Evolutionary conservation across 2,329 filamentous ascomycete genomes (phyloP).

Genomic region (Cladophialophora yegresii): DNA sequence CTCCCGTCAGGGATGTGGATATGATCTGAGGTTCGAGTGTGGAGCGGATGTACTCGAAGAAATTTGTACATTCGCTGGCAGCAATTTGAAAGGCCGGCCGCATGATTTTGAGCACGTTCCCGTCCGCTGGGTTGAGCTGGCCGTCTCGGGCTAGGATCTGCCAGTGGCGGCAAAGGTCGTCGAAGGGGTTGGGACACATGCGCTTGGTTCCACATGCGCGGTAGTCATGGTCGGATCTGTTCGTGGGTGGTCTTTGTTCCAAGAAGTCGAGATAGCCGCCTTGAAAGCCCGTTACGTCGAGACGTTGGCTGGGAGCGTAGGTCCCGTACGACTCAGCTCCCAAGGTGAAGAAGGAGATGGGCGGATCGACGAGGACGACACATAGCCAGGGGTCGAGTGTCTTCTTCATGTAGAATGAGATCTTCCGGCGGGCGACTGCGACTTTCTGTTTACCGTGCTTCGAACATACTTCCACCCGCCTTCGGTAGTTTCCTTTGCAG

Average conservation of each 20-base stretch:
- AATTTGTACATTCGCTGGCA: constrained; percentile 30
- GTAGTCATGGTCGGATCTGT: constrained; percentile 29
- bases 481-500: constrained; percentile 34
- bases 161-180: constrained; percentile 33
- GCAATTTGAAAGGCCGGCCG: constrained; percentile 33
- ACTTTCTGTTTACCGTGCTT: constrained; percentile 31
- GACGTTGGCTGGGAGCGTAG: constrained; percentile 25
- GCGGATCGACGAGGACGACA: constrained; percentile 33
- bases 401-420: constrained; percentile 34
- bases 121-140: constrained; percentile 17
- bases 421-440: constrained; percentile 32
- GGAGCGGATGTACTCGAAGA: constrained; percentile 32
- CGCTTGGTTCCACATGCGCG: constrained; percentile 25
- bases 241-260: constrained; percentile 23
- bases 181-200: constrained; percentile 32
- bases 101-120: constrained; percentile 28
- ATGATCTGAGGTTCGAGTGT: constrained; percentile 29
- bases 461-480: constrained; percentile 31
- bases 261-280: constrained; percentile 35
- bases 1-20: constrained; percentile 22
- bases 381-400: constrained; percentile 32
- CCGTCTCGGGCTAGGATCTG: constrained; percentile 30
- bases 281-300: constrained; percentile 29
- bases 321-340: constrained; percentile 27
- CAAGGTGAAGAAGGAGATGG: constrained; percentile 29